Evolutionary conservation across 2,329 filamentous ascomycete genomes (phyloP).

Genomic region (Calonectria hongkongensis): DNA sequence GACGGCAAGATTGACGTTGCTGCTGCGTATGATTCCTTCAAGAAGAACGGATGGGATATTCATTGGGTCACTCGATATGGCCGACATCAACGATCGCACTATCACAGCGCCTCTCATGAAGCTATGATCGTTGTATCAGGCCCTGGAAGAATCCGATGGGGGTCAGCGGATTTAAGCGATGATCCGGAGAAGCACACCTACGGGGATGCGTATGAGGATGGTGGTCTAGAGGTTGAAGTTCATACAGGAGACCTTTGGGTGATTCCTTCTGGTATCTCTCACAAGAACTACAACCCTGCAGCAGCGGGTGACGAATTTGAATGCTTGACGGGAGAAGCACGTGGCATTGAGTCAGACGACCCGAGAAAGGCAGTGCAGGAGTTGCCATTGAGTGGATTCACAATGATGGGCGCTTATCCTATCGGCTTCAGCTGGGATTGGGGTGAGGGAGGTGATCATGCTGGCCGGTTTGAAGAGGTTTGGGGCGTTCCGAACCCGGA

Average conservation of each 20-base stretch:
- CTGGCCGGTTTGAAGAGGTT: not conserved
- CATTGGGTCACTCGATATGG: constrained; percentile 12
- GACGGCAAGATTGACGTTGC: not conserved
- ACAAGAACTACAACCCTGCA: constrained; percentile 11
- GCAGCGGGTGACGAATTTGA: not conserved
- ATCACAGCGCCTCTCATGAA: not conserved
- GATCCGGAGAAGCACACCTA: not conserved
- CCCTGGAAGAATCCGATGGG: constrained; percentile 7
- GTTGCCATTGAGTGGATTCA: not conserved
- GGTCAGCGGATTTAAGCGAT: not conserved
- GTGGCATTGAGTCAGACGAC: not conserved
- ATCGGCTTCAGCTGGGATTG: constrained; percentile 5
- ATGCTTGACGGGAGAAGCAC: not conserved
- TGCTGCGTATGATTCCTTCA: not conserved
- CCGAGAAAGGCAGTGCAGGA: not conserved
- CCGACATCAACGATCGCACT: not conserved
- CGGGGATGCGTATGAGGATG: not conserved
- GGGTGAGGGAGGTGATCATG: not conserved
- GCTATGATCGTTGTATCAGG: constrained; percentile 12
- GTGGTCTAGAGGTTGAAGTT: not conserved
- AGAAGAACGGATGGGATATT: not conserved
- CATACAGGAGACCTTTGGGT: not conserved
- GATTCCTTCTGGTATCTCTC: not conserved
- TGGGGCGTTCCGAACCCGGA: not conserved
- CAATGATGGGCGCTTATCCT: constrained; percentile 9